These are phyloP conservation scores for Microglena sp. DNA, from an alignment of 139 green algal species.

Conservation along the genomic window DNA sequence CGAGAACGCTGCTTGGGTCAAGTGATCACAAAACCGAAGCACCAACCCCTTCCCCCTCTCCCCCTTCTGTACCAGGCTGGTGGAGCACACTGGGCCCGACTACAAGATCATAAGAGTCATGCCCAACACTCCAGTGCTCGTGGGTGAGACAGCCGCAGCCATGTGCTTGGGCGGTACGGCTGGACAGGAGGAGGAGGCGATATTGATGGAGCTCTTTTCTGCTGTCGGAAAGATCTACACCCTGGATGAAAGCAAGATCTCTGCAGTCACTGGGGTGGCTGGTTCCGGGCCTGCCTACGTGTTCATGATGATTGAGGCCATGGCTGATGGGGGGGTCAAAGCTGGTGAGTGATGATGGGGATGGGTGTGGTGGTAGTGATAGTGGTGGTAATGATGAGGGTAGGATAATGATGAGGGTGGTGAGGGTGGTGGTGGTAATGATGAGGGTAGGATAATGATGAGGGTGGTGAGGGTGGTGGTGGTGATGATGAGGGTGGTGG, in stretches of 20 bases:
- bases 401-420: too few relatives aligned
- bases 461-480: too few relatives aligned
- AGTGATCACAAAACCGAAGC: too few relatives aligned
- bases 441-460: too few relatives aligned
- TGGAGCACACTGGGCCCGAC: slow-evolving; percentile 56
- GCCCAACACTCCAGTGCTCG: slow-evolving; percentile 95
- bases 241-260: slow-evolving; percentile 73
- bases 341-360: slow-evolving; percentile 25
- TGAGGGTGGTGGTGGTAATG: too few relatives aligned
- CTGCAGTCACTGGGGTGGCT: slow-evolving; percentile 86
- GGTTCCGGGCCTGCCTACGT: slow-evolving; percentile 90
- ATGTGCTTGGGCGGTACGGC: slow-evolving; percentile 72
- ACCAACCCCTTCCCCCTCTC: too few relatives aligned
- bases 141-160: slow-evolving; percentile 77
- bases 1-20: too few relatives aligned
- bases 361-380: too few relatives aligned
- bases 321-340: slow-evolving; percentile 85
- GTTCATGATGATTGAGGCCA: slow-evolving; percentile 92
- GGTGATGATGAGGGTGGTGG: too few relatives aligned
- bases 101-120: slow-evolving; percentile 82
- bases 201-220: slow-evolving; percentile 57
- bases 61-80: too few relatives aligned
- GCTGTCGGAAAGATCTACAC: slow-evolving; percentile 61
- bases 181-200: slow-evolving; percentile 41
- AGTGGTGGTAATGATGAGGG: too few relatives aligned